Evolutionary conservation across 2,329 filamentous ascomycete genomes (phyloP), one percentile per base, ranked within the genome.

Genomic region (Sporothrix humicola): DNA sequence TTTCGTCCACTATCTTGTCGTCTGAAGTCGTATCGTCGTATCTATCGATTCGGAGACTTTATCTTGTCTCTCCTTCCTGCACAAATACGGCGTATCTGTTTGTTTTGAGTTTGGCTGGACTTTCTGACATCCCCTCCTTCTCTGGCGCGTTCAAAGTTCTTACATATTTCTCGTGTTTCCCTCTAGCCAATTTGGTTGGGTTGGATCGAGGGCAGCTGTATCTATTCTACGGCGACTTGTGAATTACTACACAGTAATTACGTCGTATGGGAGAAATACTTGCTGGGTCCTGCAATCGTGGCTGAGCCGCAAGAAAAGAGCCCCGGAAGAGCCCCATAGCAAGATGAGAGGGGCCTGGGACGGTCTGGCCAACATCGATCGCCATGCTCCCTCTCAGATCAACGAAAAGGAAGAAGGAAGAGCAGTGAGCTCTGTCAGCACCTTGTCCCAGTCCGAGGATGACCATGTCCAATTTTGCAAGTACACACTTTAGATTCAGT

Each of bases 41-140:
- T 65, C 59, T 65, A 20, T 4, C 61, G 7, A 3, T 65, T 26
- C 61, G 42, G 61, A 63, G 31, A 44, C 31, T 63, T 63, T 63
- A 10, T 6, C 4, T 1, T 8, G 1, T 31, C 5, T 23, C 23
- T 58, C 3, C 20, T 10, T 20, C 31, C 8, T 61, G 13, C 31
- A 37, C 31, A 37, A 37, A 37, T 37, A 37, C 7, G 31, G 31
- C 31, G 31, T 37, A 37, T 42, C 37, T 61, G 58, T 13, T 20
- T 63, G 58, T 44, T 63, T 44, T 63, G 58, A 42, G 31, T 37
- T 12, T 63, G 58, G 58, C 26, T 31, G 13, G 13, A 9, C 17
- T 20, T 61, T 61, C 26, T 44, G 13, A 17, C 3, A 23, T 4
- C 37, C 15, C 17, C n/a, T 7, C 13, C 13, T n/a, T 31, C 48